phyloP scores from a whole-genome alignment of 495 filamentous ascomycete genomes.

The Annulohypoxylon moriforme region DNA sequence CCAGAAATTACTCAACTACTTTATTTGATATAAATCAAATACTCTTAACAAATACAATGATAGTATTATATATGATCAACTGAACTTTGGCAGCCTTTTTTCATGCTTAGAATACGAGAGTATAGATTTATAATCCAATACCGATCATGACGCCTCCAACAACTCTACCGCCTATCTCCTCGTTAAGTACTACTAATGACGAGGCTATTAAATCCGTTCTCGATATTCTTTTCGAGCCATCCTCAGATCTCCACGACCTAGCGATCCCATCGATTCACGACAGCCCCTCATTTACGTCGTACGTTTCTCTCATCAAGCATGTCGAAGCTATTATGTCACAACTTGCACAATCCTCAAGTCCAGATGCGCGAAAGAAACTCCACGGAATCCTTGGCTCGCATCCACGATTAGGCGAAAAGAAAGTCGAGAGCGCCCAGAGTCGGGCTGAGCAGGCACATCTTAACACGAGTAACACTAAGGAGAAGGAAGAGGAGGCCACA shows the following conservation, averaged over 20 bases:
- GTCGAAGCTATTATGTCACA: constrained; percentile 32
- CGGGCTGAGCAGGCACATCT: constrained; percentile 83
- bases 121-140: neutral
- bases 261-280: constrained; percentile 72
- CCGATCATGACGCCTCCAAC: constrained; percentile 21
- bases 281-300: constrained; percentile 42
- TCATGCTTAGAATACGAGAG: neutral
- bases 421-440: constrained; percentile 76
- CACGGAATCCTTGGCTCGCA: constrained; percentile 84
- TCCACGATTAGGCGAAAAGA: constrained; percentile 84
- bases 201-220: constrained; percentile 62
- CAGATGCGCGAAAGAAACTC: constrained; percentile 40
- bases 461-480: constrained; percentile 51
- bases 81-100: too few species aligned
- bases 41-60: neutral
- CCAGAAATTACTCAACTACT: neutral
- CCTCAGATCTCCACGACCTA: constrained; percentile 76
- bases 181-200: constrained; percentile 31
- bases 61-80: too few species aligned
- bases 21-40: neutral
- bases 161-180: constrained; percentile 37
- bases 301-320: constrained; percentile 34
- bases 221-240: constrained; percentile 90
- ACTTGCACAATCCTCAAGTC: constrained; percentile 23
- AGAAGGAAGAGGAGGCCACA: constrained; percentile 62